Evolutionary conservation across 345 rosid genomes (phyloP).

Genomic region (Brassica juncea): DNA sequence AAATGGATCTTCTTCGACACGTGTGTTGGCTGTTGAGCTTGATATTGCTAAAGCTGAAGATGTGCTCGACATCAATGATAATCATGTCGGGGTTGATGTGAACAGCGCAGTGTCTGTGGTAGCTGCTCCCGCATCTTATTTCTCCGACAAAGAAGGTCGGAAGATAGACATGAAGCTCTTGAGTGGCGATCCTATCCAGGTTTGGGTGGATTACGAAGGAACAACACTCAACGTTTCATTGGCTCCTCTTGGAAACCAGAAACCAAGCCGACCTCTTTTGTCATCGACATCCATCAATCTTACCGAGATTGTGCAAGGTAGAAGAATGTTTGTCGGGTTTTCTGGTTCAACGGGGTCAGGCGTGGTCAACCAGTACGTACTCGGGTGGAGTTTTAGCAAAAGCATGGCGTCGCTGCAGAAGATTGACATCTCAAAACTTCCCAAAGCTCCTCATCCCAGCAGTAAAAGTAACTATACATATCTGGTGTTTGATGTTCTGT

Average conservation of each 20-base stretch:
- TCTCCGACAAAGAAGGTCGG: slow-evolving; percentile 30
- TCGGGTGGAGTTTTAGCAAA: slow-evolving; percentile 69
- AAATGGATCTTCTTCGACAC: slow-evolving; percentile 43
- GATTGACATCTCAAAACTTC: slow-evolving; percentile 40
- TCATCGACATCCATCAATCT: slow-evolving; percentile 45
- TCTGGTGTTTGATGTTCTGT: slow-evolving; percentile 31
- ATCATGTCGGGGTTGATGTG: slow-evolving; percentile 69
- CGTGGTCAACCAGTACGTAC: background rate
- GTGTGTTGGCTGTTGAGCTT: slow-evolving; percentile 60
- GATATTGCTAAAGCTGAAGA: slow-evolving; percentile 50
- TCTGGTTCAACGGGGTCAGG: background rate
- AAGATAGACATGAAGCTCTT: slow-evolving; percentile 39
- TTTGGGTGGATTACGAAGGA: slow-evolving; percentile 62
- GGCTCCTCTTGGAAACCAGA: slow-evolving; percentile 40
- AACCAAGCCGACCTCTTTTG: slow-evolving; percentile 56
- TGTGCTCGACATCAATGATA: slow-evolving; percentile 44
- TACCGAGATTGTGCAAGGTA: slow-evolving; percentile 43
- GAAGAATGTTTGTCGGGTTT: slow-evolving; percentile 39
- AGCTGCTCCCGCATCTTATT: slow-evolving; percentile 46
- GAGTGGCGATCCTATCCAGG: slow-evolving; percentile 52
- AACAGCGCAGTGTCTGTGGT: slow-evolving; percentile 42
- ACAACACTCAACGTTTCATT: slow-evolving; percentile 50
- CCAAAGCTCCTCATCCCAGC: slow-evolving; percentile 41
- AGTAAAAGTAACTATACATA: background rate
- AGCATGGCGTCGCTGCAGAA: slow-evolving; percentile 41